Evolutionary conservation across 2,329 filamentous ascomycete species (phyloP).

Genomic region (Aspergillus fumigatus): DNA sequence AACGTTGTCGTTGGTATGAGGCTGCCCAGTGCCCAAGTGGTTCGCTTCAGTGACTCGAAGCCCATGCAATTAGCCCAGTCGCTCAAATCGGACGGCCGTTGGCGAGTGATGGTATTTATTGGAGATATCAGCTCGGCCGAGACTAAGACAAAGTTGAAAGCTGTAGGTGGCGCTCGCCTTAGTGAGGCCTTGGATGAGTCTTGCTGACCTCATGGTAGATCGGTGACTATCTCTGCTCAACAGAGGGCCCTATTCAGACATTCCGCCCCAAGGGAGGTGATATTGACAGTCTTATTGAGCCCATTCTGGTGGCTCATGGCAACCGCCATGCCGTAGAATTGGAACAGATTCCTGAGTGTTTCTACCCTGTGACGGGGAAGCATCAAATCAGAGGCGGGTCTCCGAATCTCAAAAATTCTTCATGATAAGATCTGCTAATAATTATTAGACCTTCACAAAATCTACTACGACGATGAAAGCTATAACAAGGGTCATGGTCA

Average conservation of each 20-base stretch:
- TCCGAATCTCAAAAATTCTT: neutral
- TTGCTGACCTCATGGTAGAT: conserved; percentile 24
- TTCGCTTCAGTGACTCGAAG: conserved; percentile 57
- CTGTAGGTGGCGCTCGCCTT: conserved; percentile 26
- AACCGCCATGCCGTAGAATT: conserved; percentile 48
- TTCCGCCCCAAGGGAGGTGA: conserved; percentile 44
- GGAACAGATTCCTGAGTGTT: conserved; percentile 51
- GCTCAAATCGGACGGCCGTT: conserved; percentile 50
- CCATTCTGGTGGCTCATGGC: conserved; percentile 51
- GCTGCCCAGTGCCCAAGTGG: conserved; percentile 53
- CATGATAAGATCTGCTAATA: neutral
- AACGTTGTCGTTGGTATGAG: conserved; percentile 45
- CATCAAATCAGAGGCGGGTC: conserved; percentile 51
- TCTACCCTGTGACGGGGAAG: conserved; percentile 53
- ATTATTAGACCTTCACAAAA: conserved; percentile 53
- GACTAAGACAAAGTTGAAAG: conserved; percentile 28
- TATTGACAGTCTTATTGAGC: conserved; percentile 54
- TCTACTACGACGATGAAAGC: conserved; percentile 53
- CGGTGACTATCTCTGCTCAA: conserved; percentile 38
- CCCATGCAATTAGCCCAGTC: conserved; percentile 49
- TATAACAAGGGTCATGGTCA: conserved; percentile 54
- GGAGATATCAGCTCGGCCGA: conserved; percentile 38
- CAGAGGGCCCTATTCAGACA: conserved; percentile 36
- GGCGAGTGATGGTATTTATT: conserved; percentile 49
- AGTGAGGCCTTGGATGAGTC: neutral